Conservation (phyloP, 176 grass and related monocot genomes). For the Cymbopogon citratus region DNA sequence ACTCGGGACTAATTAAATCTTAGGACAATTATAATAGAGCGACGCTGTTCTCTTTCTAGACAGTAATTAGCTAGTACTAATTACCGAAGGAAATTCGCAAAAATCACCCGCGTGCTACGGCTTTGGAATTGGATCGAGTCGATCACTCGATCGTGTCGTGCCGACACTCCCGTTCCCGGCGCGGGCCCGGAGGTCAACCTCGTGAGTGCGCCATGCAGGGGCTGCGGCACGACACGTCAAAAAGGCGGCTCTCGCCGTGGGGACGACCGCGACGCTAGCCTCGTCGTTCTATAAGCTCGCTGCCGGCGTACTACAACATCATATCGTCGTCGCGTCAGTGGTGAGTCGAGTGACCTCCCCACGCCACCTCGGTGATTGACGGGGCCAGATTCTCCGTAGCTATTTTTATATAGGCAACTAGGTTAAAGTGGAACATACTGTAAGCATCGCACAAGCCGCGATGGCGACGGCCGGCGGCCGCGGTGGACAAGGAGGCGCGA, state of each 20-base stretch:
- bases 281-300: too few relatives aligned
- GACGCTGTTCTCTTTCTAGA: background rate
- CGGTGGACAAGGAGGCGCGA: too few relatives aligned
- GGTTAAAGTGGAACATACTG: too few relatives aligned
- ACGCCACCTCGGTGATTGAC: background rate
- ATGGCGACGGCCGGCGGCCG: background rate
- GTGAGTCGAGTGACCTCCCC: too few relatives aligned
- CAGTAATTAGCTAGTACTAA: too few relatives aligned
- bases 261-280: background rate
- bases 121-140: background rate
- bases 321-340: too few relatives aligned
- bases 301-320: too few relatives aligned
- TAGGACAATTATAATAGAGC: background rate
- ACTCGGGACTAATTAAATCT: too few relatives aligned
- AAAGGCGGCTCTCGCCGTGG: background rate
- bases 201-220: constrained; percentile 20
- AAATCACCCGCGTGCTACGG: too few relatives aligned
- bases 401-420: too few relatives aligned
- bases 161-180: constrained; percentile 5
- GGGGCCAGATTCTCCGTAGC: too few relatives aligned
- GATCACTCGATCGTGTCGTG: constrained; percentile 8
- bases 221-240: background rate
- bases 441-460: background rate
- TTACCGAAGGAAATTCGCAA: too few relatives aligned
- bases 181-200: constrained; percentile 13